Conservation (phyloP, 805 yeast genomes). For the Myxozyma kluyveri region DNA sequence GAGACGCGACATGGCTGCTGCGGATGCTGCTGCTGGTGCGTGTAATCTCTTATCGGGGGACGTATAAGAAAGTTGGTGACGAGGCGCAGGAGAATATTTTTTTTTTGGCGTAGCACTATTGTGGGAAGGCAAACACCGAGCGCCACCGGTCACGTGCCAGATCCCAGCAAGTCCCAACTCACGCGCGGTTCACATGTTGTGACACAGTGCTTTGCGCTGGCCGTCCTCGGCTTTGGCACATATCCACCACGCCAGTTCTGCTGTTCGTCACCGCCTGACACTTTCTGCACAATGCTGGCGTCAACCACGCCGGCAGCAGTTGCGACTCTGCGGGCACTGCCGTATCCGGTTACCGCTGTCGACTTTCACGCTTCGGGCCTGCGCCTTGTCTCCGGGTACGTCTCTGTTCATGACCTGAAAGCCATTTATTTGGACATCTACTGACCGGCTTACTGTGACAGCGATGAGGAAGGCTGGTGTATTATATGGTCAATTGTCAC, state of each 20-base stretch:
- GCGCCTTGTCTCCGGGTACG: constrained; percentile 22
- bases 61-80: neutral
- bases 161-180: too few species aligned
- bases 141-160: too few species aligned
- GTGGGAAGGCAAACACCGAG: too few species aligned
- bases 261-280: too few species aligned
- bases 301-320: constrained; percentile 16
- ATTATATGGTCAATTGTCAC: constrained; percentile 63
- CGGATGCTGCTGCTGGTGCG: too few species aligned
- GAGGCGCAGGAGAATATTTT: neutral
- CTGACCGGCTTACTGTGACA: neutral
- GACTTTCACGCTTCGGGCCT: constrained; percentile 15
- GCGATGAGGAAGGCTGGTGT: constrained; percentile 60
- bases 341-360: constrained; percentile 7
- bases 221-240: too few species aligned
- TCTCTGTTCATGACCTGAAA: neutral
- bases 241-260: too few species aligned
- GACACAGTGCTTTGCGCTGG: too few species aligned
- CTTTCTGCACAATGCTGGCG: too few species aligned
- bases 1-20: constrained; percentile 12
- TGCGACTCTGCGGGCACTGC: constrained; percentile 22
- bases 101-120: constrained; percentile 15
- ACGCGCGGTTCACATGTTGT: too few species aligned
- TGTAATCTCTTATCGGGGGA: too few species aligned
- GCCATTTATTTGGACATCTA: neutral